Conservation (phyloP, 305 asterid species). For the Petunia hybrid region DNA sequence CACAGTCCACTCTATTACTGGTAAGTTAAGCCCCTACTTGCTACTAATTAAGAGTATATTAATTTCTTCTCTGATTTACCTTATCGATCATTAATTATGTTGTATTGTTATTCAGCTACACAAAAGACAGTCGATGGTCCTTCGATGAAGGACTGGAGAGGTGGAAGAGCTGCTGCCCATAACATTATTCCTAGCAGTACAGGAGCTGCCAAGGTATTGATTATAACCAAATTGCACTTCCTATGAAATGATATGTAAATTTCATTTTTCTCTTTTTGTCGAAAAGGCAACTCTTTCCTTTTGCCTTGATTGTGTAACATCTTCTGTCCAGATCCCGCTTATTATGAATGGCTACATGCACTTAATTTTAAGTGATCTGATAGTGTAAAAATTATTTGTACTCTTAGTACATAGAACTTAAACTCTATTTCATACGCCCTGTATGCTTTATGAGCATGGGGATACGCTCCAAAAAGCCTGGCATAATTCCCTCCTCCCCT, state of each 20-base stretch:
- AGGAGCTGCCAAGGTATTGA: constrained; percentile 74
- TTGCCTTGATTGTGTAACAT: not conserved
- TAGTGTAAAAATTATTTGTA: too few relatives aligned
- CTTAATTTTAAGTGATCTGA: too few relatives aligned
- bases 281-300: not conserved
- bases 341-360: too few relatives aligned
- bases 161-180: constrained; percentile 83
- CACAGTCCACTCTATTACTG: constrained; percentile 74
- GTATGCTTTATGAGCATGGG: not conserved
- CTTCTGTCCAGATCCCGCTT: not conserved
- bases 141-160: constrained; percentile 81
- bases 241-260: not conserved
- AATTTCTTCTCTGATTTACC: not conserved
- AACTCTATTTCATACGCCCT: not conserved
- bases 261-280: not conserved
- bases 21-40: constrained; percentile 38
- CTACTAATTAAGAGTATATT: not conserved
- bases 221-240: not conserved
- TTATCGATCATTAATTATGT: not conserved
- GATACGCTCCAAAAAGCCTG: not conserved
- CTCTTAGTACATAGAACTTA: too few relatives aligned
- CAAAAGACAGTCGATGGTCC: constrained; percentile 87
- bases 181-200: constrained; percentile 81
- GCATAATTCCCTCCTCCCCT: not conserved
- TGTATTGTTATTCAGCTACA: constrained; percentile 53